Evolutionary conservation across 164 flowering plant species (phyloP), one percentile per base, ranked within the genome.

Genomic region (Platanus orientalis): DNA sequence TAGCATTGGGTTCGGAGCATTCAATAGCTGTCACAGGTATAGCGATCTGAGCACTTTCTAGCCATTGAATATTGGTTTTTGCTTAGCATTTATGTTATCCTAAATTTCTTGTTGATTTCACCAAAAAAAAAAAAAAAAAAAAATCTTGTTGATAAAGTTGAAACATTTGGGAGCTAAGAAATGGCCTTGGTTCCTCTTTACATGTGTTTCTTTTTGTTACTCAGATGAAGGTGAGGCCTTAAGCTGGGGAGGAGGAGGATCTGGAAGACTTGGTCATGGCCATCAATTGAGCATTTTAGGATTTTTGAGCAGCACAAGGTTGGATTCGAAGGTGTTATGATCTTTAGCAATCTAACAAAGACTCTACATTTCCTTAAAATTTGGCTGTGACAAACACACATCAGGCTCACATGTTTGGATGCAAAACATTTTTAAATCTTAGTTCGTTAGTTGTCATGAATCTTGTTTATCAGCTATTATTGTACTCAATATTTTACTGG

Each of bases 261-360:
- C 83, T 69, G 99, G 99, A 69, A 80, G 92, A 72, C 95, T 94
- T 70, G 99, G 97, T 53, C 99, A 94, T 82, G 90, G 89, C 45
- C 85, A 78, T 65, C 78, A 83, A 58, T 72, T 94, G 2, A 75
- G 88, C 77, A 50, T 82, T 59, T 75, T 86, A 2, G 93, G 91
- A 23, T 77, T 90, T 70, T 57, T 82, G 26, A 80, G 71, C 67
- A 89, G 82, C 59, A 54, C 79, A 73, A 89, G 98, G 98, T 92
- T 66, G 20, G 64, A 27, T 29, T 14, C 4, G n/a, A 52, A 42
- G 44, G 13, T 51, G 36, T 58, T 51, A 51, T 21, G 44, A 42
- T 55, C 28, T 57, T 64, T 47, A 16, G 10, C 34, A 21, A 14
- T 39, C 4, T 25, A 14, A 21, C 40, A 36, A 21, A 17, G 25